Conservation (phyloP, 2,329 filamentous ascomycete species). For the Zasmidium citrigriseum region DNA sequence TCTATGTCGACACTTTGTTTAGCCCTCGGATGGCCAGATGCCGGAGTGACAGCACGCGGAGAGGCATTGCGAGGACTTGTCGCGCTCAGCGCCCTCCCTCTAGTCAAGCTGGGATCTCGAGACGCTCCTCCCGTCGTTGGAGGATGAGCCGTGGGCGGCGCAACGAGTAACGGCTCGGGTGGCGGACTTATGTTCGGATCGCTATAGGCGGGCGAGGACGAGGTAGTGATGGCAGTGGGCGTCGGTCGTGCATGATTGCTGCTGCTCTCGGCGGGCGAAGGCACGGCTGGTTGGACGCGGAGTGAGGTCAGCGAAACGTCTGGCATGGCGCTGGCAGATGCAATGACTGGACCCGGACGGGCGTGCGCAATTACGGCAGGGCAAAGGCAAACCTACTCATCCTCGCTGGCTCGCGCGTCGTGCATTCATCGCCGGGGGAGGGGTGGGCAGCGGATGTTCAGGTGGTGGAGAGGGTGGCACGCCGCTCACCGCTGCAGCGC, state of each 20-base stretch:
- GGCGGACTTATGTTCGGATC: conserved; percentile 32
- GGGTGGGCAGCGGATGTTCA: neutral
- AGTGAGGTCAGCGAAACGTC: conserved; percentile 26
- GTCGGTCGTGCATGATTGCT: conserved; percentile 11
- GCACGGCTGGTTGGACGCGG: conserved; percentile 28
- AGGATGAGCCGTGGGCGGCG: conserved; percentile 28
- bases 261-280: conserved; percentile 24
- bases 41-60: conserved; percentile 47
- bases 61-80: conserved; percentile 44
- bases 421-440: neutral
- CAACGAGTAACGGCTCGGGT: conserved; percentile 34
- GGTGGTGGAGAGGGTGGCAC: neutral
- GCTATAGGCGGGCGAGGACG: conserved; percentile 19
- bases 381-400: conserved; percentile 15
- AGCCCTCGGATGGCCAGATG: conserved; percentile 37
- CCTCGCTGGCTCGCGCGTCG: conserved; percentile 12
- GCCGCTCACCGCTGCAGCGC: neutral
- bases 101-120: conserved; percentile 46
- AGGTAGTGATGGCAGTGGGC: conserved; percentile 15
- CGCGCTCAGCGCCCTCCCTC: conserved; percentile 48
- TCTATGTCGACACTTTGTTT: conserved; percentile 43
- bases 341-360: conserved; percentile 3
- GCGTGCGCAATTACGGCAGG: conserved; percentile 7
- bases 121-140: conserved; percentile 15
- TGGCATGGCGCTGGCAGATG: conserved; percentile 4